Conservation (phyloP, 2,329 filamentous ascomycete species). For the Hymenoscyphus scutula region DNA sequence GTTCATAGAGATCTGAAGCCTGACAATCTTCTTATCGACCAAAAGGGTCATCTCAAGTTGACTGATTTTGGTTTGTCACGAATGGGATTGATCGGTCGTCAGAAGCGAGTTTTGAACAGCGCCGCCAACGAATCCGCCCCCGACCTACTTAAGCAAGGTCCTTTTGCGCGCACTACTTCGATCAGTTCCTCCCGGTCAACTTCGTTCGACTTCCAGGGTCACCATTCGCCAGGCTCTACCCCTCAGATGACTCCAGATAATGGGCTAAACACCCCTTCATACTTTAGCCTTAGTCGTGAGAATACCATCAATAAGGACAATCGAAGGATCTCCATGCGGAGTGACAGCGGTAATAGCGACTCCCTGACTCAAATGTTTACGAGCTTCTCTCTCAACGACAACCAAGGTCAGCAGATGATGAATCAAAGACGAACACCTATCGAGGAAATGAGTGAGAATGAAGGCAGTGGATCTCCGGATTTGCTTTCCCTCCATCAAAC, state of each 20-base stretch:
- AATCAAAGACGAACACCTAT: slow-evolving; percentile 56
- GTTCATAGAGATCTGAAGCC: slow-evolving; percentile 97
- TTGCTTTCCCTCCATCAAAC: slow-evolving; percentile 61
- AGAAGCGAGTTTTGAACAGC: slow-evolving; percentile 86
- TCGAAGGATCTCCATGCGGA: slow-evolving; percentile 73
- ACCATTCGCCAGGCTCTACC: slow-evolving; percentile 77
- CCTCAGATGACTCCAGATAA: slow-evolving; percentile 83
- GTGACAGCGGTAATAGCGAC: slow-evolving; percentile 91
- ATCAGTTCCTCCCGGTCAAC: slow-evolving; percentile 88
- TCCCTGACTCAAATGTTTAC: slow-evolving; percentile 78
- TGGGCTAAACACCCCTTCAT: slow-evolving; percentile 80
- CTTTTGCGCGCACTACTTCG: slow-evolving; percentile 82
- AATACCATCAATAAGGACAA: slow-evolving; percentile 57
- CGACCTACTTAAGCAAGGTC: slow-evolving; percentile 87
- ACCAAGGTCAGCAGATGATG: slow-evolving; percentile 38
- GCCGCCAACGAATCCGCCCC: slow-evolving; percentile 78
- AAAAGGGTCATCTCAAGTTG: slow-evolving; percentile 92
- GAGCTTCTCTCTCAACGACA: slow-evolving; percentile 71
- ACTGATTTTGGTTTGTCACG: slow-evolving; percentile 96
- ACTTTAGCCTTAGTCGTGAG: slow-evolving; percentile 76
- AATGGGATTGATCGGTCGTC: slow-evolving; percentile 94
- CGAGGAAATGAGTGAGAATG: slow-evolving; percentile 72
- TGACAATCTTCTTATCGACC: slow-evolving; percentile 94
- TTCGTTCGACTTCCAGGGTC: slow-evolving; percentile 82
- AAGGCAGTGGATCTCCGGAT: slow-evolving; percentile 75